Base-by-base conservation (phyloP, 1,284 basidiomycete genomes). In the Xerocomus minutiporus region DNA sequence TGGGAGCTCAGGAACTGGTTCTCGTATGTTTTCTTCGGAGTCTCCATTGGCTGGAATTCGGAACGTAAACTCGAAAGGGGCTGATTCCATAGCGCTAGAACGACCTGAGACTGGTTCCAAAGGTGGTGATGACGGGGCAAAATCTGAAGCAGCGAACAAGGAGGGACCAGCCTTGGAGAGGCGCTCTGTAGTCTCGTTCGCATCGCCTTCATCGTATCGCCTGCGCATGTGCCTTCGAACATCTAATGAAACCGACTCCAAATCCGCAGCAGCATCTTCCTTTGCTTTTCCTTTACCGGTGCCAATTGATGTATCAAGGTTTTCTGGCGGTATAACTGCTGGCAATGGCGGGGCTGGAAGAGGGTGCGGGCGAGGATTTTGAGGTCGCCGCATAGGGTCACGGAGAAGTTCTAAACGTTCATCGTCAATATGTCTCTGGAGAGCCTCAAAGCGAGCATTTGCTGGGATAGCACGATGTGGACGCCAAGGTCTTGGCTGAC, bases 21-120 rank as follows among this genome's bases (percentile, higher is more conserved):
- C 67, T 45, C 63, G 57, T 1, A 65, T 46, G 23, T 64, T 57
- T 35, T 54, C 52, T 34, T 59, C 57, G 11, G 50, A 17, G 28
- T 48, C 26, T 13, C 15, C 28, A 8, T 40, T 29, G 5, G 48
- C 8, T 7, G 62, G 57, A 26, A 51, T 25, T 40, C 51, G 59
- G 54, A 68, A 68, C 1, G 68, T 71, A 46, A 68, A 68, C 35
- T 70, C 67, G 45, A 69, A 71, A 11, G 65, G 44, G 28, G 54
- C 25, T 2, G 52, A 7, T 20, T 61, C 59, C 5, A 49, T 8
- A 4, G 41, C 54, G 15, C 52, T 54, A 20, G 63, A 58, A 50
- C 1, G 43, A 45, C 41, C 48, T 2, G 58, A 51, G 46, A 34
- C 34, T 1, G 52, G 40, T 2, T 26, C 52, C 36, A 40, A 12